phyloP scores from a whole-genome alignment of 768 basidiomycete species.

The Mycena rebaudengoi region DNA sequence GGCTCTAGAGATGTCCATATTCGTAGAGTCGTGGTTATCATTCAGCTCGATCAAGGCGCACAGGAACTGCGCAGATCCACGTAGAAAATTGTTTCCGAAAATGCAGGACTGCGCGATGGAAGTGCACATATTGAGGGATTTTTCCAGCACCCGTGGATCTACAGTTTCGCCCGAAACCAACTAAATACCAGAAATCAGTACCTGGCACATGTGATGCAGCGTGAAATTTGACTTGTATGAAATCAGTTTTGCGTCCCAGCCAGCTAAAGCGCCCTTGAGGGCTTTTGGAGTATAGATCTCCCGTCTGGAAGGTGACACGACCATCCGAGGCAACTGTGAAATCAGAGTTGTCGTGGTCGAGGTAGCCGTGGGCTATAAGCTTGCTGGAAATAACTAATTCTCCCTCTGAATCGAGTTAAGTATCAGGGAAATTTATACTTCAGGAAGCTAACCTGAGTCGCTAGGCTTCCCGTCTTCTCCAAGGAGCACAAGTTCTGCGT shows the following conservation, averaged over 20 bases:
- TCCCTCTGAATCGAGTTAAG: constrained; percentile 27
- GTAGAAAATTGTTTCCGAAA: constrained; percentile 45
- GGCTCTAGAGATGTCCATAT: constrained; percentile 37
- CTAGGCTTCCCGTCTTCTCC: constrained; percentile 31
- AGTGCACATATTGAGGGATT: constrained; percentile 34
- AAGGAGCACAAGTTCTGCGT: constrained; percentile 34
- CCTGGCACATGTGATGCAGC: too few relatives aligned
- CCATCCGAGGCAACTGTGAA: constrained; percentile 38
- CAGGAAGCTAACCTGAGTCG: constrained; percentile 33
- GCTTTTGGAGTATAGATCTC: constrained; percentile 41
- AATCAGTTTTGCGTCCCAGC: constrained; percentile 46
- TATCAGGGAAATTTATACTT: not conserved
- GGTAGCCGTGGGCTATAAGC: constrained; percentile 38
- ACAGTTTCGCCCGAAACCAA: constrained; percentile 44
- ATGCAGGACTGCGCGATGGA: constrained; percentile 37
- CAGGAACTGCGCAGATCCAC: constrained; percentile 37
- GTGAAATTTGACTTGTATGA: constrained; percentile 35
- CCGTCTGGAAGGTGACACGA: constrained; percentile 40
- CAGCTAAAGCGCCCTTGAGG: constrained; percentile 35
- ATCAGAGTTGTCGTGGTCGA: constrained; percentile 34
- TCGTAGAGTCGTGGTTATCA: constrained; percentile 4
- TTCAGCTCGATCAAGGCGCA: constrained; percentile 41
- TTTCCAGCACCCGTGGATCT: constrained; percentile 44
- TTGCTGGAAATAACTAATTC: constrained; percentile 42
- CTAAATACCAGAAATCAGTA: constrained; percentile 28